Evolutionary conservation across 192 early-diverging fungal species (phyloP), one percentile per base, ranked within the genome.

Genomic region (Coemansia sp.): DNA sequence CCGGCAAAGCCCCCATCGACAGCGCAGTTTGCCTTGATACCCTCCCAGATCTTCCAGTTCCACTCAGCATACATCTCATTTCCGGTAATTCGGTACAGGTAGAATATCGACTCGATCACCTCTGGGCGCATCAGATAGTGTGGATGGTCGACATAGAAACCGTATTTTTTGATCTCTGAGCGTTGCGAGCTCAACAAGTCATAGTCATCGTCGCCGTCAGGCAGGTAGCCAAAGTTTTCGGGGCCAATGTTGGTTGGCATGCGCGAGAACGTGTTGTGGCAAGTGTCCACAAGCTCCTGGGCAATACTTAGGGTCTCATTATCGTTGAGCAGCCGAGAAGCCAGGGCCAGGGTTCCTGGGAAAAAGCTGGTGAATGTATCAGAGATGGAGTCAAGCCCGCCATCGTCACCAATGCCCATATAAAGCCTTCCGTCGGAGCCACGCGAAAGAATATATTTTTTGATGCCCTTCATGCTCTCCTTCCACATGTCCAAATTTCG

Each of bases 91-190:
- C 94, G 76, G 71, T 88, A 95, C 50, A 96, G 77, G 28, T 92
- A 85, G 72, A 96, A 94, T 51, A 96, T 78, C 23, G 87, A 89
- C 75, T 98, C 96, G 9, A 98, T 85, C 5, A 89, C 92, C 69
- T 98, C 96, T 79, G 73, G 96, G 57, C 96, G 82, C 74, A 98
- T 83, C 64, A 94, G 76, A 67, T 94, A 82, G 63, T 71, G 73
- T 2, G 73, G 76, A 34, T 72, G 67, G 58, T 77, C 74, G 12
- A 77, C 58, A 30, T 77, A 77, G 60, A 82, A 77, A 0, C 80
- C 80, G 41, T 77, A 68, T 41, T 77, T 74, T 53, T 82, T 73
- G 58, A 82, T 71, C 48, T 77, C 71, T 5, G 47, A 28, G 18
- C 68, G 60, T 58, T 82, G 74, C 48, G 71, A 54, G 14, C 26